These are phyloP conservation scores for Trichosporon ovoides DNA, from an alignment of 1,284 basidiomycete genomes.

Conservation along the genomic window DNA sequence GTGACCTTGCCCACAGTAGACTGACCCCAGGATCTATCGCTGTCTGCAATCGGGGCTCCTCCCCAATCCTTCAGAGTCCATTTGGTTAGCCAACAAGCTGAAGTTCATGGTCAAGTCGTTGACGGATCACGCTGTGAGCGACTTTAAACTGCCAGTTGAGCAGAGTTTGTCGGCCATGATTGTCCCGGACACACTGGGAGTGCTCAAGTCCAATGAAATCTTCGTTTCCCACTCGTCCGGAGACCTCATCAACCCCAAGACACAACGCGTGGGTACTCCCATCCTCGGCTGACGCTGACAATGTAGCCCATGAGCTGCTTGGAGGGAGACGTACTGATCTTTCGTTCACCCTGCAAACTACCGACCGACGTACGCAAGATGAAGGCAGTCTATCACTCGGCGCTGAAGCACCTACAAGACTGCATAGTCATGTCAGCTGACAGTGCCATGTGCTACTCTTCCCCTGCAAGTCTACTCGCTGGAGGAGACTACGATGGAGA, in stretches of 20 bases:
- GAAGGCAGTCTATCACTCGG: conserved; percentile 30
- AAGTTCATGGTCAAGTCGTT: conserved; percentile 23
- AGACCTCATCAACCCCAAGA: conserved; percentile 23
- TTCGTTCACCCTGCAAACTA: conserved; percentile 39
- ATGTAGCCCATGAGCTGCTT: conserved; percentile 23
- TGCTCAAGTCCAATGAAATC: conserved; percentile 35
- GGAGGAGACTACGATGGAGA: conserved; percentile 47
- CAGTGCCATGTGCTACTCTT: conserved; percentile 25
- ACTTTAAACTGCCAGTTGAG: conserved; percentile 29
- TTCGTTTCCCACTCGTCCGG: conserved; percentile 27
- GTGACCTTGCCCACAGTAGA: no score
- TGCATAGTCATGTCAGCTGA: conserved; percentile 39
- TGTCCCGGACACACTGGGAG: conserved; percentile 32
- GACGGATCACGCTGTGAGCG: conserved; percentile 17
- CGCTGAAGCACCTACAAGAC: conserved; percentile 34
- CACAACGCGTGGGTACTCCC: conserved; percentile 11
- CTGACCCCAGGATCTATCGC: conserved; percentile 11
- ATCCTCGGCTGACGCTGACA: background rate
- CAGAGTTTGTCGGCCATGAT: conserved; percentile 35
- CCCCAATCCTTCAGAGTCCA: background rate
- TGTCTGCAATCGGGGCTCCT: conserved; percentile 23
- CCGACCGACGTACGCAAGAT: conserved; percentile 39
- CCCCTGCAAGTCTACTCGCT: conserved; percentile 36
- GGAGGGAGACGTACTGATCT: conserved; percentile 28
- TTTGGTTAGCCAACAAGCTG: conserved; percentile 25